Evolutionary conservation across 768 basidiomycete species (phyloP).

Genomic region (Mycena floridula): DNA sequence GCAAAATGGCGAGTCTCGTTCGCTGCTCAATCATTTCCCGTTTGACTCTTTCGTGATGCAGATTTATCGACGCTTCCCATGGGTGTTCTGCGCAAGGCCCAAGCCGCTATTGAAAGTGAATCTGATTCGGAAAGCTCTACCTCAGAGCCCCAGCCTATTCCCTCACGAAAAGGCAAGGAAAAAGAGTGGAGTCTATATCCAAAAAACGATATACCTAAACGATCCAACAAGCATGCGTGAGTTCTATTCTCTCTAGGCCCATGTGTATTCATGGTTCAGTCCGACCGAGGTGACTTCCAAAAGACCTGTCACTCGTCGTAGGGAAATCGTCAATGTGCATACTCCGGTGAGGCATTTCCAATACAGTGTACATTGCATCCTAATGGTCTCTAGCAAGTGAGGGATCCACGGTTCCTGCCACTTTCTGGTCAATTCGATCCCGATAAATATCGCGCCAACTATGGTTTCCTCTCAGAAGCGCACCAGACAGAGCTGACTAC

Average conservation of each 20-base stretch:
- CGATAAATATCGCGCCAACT: conserved; percentile 61
- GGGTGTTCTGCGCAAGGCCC: conserved; percentile 61
- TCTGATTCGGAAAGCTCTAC: conserved; percentile 21
- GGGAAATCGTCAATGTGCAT: conserved; percentile 63
- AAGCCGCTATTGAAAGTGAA: conserved; percentile 34
- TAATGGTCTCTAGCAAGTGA: conserved; percentile 46
- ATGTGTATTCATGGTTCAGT: conserved; percentile 29
- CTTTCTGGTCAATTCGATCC: conserved; percentile 63
- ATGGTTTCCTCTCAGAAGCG: conserved; percentile 66
- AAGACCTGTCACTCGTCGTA: conserved; percentile 68
- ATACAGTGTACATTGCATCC: conserved; percentile 1
- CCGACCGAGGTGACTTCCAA: conserved; percentile 83
- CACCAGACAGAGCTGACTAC: conserved; percentile 60
- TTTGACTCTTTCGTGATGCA: conserved; percentile 17
- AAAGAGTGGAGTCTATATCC: conserved; percentile 37
- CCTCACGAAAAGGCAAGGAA: conserved; percentile 30
- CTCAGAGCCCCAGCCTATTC: too few relatives aligned
- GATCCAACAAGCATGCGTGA: conserved; percentile 83
- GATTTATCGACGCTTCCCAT: conserved; percentile 59
- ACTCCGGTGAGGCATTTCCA: conserved; percentile 43
- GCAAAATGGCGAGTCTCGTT: conserved; percentile 7
- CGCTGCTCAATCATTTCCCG: neutral
- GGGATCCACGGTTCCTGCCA: conserved; percentile 84
- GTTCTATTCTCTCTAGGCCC: conserved; percentile 23
- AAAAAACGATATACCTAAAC: conserved; percentile 46